Evolutionary conservation across 306 rosid genomes (phyloP), one percentile per base, ranked within the genome.

Genomic region (Neltuma alba): DNA sequence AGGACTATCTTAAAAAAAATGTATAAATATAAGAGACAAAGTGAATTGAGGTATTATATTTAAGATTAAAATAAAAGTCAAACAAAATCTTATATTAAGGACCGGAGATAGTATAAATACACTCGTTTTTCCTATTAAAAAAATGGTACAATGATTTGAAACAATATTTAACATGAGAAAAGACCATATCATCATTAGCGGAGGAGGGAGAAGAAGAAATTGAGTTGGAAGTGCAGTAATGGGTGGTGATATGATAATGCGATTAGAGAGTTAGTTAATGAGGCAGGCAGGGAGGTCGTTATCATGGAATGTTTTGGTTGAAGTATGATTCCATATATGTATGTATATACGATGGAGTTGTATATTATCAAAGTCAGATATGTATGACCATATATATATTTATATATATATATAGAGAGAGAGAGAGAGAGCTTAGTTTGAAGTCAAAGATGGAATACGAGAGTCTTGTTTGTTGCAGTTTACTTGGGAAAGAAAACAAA

Each of bases 401-500:
- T 3, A 8, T 42, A 8, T 42, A 14, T 42, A n/a, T n/a, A n/a
- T n/a, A n/a, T n/a, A n/a, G n/a, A n/a, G n/a, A n/a, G n/a, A n/a
- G n/a, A n/a, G n/a, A n/a, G n/a, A n/a, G n/a, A n/a, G n/a, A n/a
- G n/a, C n/a, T n/a, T n/a, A n/a, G n/a, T 12, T 50, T 20, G 61
- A 55, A 57, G 20, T 34, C 16, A 28, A 5, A 57, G 48, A 74
- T 69, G 58, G 3, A 15, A 77, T 34, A 34, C 69, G 25, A 36
- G 33, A 23, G 21, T 8, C 20, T 52, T 37, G 16, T 55, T 28
- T 28, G 10, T 28, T 40, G 60, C 48, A 41, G 36, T 7, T 57
- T 78, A 33, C 34, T 12, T n/a, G 70, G 70, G 16, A 25, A 78
- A 57, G 45, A 68, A 68, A 52, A 78, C 50, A 20, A 65, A 34